Evolutionary conservation across 208 protist genomes (phyloP).

Genomic region (Trypanosomatidae sp.): DNA sequence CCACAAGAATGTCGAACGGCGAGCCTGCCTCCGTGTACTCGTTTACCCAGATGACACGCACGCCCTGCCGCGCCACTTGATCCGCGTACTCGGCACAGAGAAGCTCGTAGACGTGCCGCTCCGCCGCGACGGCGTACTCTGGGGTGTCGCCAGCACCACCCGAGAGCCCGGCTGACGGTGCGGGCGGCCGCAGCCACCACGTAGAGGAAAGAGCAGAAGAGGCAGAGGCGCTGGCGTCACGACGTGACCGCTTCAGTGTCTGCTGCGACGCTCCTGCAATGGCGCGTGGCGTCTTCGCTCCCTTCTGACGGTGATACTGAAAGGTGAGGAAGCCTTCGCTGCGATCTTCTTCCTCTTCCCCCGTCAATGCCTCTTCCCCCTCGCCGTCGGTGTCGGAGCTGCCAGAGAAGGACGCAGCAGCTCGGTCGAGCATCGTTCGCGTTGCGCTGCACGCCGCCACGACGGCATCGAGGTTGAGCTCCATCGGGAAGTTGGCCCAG

Average conservation of each 20-base stretch:
- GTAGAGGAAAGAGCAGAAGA: background rate
- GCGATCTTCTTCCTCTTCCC: slow-evolving; percentile 7
- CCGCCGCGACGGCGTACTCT: slow-evolving; percentile 61
- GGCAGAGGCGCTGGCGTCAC: too few relatives aligned
- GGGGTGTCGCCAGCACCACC: slow-evolving; percentile 26
- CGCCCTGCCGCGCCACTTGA: slow-evolving; percentile 9
- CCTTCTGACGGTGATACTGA: slow-evolving; percentile 27
- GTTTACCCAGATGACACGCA: slow-evolving; percentile 82
- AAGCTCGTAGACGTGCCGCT: slow-evolving; percentile 65
- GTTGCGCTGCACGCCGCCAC: background rate
- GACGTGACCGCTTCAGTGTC: too few relatives aligned
- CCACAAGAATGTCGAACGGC: slow-evolving; percentile 80
- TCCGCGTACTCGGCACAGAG: slow-evolving; percentile 41
- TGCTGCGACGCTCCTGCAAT: background rate
- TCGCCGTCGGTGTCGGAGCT: too few relatives aligned
- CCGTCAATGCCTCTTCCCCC: background rate
- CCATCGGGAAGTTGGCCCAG: slow-evolving; percentile 17
- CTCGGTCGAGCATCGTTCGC: too few relatives aligned
- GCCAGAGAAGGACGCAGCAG: too few relatives aligned
- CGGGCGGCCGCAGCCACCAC: slow-evolving; percentile 22
- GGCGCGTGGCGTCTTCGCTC: too few relatives aligned
- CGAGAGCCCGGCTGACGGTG: background rate
- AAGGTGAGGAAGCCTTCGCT: slow-evolving; percentile 21
- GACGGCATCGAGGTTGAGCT: slow-evolving; percentile 8
- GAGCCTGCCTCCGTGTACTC: slow-evolving; percentile 53